These are phyloP conservation scores for Pseudogymnoascus sp. DNA, from an alignment of 2,329 filamentous ascomycete genomes.

Conservation along the genomic window DNA sequence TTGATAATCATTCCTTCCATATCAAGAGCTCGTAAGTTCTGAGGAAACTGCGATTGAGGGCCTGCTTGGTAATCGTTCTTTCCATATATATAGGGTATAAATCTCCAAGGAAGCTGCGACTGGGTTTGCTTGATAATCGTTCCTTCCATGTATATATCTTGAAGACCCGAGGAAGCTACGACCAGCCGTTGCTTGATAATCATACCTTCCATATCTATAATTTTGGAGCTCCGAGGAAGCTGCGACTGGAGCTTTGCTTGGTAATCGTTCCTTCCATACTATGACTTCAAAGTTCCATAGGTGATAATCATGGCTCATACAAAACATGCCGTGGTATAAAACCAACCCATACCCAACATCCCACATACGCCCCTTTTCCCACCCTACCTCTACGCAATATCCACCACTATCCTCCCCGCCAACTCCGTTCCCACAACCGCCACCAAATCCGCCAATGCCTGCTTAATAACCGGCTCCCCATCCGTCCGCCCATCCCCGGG, in stretches of 20 bases:
- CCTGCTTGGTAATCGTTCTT: not conserved
- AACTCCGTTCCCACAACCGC: slow-evolving; percentile 56
- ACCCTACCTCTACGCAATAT: slow-evolving; percentile 33
- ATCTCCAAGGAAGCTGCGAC: not conserved
- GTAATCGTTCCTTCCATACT: not conserved
- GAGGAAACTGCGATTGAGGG: not conserved
- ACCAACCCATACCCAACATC: not conserved
- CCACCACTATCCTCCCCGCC: slow-evolving; percentile 47
- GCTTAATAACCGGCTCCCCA: not conserved
- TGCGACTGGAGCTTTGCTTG: not conserved
- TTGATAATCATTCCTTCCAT: not conserved
- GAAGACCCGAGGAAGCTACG: no score
- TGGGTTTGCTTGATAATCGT: not conserved
- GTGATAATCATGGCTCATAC: not conserved
- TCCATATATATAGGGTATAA: not conserved
- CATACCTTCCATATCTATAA: not conserved
- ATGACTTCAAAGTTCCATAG: not conserved
- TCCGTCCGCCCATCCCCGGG: not conserved
- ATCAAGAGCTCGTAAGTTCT: not conserved
- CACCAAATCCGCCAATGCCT: slow-evolving; percentile 33
- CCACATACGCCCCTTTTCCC: slow-evolving; percentile 9
- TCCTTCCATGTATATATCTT: not conserved
- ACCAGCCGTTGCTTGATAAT: not conserved
- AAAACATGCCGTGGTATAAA: not conserved
- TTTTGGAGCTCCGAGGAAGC: not conserved